Conservation (phyloP, 2,329 filamentous ascomycete species). For the Arthrobotrys pseudoclavata region DNA sequence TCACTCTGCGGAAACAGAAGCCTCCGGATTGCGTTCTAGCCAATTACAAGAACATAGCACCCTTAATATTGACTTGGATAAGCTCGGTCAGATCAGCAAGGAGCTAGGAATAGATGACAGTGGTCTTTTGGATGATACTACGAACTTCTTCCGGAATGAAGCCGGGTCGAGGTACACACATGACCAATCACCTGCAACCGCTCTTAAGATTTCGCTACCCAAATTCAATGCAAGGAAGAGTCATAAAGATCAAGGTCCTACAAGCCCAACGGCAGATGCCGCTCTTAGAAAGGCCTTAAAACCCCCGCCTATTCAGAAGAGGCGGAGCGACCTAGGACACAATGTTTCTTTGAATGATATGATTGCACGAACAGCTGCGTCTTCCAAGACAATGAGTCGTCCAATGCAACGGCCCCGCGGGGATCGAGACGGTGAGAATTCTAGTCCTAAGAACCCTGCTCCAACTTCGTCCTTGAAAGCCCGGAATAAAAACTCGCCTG, state of each 20-base stretch:
- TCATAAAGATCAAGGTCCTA: constrained; percentile 1
- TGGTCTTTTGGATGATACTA: constrained; percentile 22
- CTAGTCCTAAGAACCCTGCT: background rate
- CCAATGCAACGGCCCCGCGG: background rate
- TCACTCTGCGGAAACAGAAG: constrained; percentile 1
- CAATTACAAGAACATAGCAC: background rate
- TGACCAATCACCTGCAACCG: constrained; percentile 45
- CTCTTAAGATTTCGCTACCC: constrained; percentile 52
- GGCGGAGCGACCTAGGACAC: constrained; percentile 38
- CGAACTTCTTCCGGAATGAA: constrained; percentile 33
- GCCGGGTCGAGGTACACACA: background rate
- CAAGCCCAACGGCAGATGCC: constrained; percentile 47
- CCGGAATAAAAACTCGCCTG: background rate
- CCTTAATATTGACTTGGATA: constrained; percentile 30
- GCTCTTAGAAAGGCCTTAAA: constrained; percentile 46
- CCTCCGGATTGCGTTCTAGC: background rate
- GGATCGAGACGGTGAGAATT: background rate
- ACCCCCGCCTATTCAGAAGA: background rate
- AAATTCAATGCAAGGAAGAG: constrained; percentile 27
- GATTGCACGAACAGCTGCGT: constrained; percentile 29
- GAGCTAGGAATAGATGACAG: constrained; percentile 13
- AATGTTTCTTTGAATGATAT: constrained; percentile 43
- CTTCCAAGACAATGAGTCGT: constrained; percentile 1
- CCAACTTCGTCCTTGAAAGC: background rate
- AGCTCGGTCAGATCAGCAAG: constrained; percentile 35